A percentile compares a stretch with the other conserved stretches of the same genome.
Evolutionary conservation across 345 rosid genomes (phyloP).

Genomic region (Populus pruinosa): DNA sequence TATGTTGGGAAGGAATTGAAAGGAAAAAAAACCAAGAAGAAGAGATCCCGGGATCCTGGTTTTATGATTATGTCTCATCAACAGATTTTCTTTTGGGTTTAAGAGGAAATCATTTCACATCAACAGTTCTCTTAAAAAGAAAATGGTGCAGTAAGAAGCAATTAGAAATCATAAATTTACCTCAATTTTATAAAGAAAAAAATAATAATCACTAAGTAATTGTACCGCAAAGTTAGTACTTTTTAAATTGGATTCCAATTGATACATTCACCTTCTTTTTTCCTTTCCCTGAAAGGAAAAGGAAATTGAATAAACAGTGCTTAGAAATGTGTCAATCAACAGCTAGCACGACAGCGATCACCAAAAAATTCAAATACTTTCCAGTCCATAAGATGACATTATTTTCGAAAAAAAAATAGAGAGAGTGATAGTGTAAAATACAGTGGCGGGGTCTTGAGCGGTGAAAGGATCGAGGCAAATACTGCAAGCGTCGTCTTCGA

Average conservation of each 20-base stretch:
- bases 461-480: slow-evolving; percentile 85
- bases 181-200: background rate
- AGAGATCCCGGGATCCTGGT: background rate
- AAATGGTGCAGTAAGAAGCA: background rate
- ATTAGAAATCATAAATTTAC: background rate
- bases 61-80: background rate
- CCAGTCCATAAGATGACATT: background rate
- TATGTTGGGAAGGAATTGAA: background rate
- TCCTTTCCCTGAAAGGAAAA: background rate
- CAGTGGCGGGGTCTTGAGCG: slow-evolving; percentile 63
- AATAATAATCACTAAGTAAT: background rate
- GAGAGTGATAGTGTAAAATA: slow-evolving; percentile 17
- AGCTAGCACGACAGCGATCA: background rate
- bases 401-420: no score
- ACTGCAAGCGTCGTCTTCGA: slow-evolving; percentile 80
- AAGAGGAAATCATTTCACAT: background rate
- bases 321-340: background rate
- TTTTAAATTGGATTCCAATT: background rate
- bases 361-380: background rate
- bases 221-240: background rate
- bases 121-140: background rate
- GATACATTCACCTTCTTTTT: background rate
- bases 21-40: background rate
- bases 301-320: background rate
- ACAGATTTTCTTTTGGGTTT: no score